Evolutionary conservation across 1,284 basidiomycete species (phyloP), one percentile per base, ranked within the genome.

Genomic region (Lentinus polychrous): DNA sequence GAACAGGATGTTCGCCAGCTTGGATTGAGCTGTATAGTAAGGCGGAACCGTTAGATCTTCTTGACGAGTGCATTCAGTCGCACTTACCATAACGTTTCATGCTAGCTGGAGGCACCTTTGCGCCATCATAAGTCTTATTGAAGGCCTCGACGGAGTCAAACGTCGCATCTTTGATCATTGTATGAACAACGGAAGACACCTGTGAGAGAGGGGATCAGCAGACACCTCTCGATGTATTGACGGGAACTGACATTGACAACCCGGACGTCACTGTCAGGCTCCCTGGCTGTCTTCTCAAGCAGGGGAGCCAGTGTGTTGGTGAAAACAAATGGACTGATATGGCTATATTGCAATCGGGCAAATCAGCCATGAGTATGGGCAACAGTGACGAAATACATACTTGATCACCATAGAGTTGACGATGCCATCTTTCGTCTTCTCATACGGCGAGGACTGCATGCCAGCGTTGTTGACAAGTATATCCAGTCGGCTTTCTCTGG

Each of bases 401-500:
- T 38, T 17, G 41, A 48, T 41, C 46, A 38, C 8, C 4, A n/a
- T n/a, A n/a, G n/a, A n/a, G n/a, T n/a, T n/a, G n/a, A n/a, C n/a
- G n/a, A 59, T 46, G 8, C 52, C 48, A 37, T 12, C 35, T 18
- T n/a, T n/a, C n/a, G n/a, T n/a, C n/a, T n/a, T n/a, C n/a, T n/a
- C n/a, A n/a, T n/a, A n/a, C n/a, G n/a, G n/a, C n/a, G 17, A 11
- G 2, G 52, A 71, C 45, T 52, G 77, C 75, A 69, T 46, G 0
- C 68, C 75, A 52, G 76, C 78, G 52, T 81, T 79, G 53, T 79
- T 75, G 37, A 81, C 76, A 8, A 60, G 52, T 12, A 63, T 55
- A 53, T 62, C 61, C 20, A 63, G 34, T 27, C 57, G 39, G 18
- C 53, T 42, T 39, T 63, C 61, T 40, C 52, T 54, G 52, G 49